Conservation (phyloP, 768 basidiomycete genomes). For the Paxillus rubicundulus region DNA sequence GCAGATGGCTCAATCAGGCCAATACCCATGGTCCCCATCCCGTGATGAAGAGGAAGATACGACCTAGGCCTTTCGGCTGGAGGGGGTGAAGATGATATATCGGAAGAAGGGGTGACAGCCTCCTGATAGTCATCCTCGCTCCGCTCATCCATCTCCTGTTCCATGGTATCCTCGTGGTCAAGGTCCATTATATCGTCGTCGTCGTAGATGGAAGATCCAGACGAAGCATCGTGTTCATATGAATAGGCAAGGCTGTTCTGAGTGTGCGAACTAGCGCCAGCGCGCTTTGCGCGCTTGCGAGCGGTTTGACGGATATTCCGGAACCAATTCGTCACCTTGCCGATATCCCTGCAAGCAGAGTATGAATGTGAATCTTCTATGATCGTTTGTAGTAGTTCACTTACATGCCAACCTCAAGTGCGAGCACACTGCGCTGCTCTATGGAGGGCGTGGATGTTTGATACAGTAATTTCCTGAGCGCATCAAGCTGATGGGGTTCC, state of each 20-base stretch:
- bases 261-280: conserved; percentile 28
- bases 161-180: conserved; percentile 41
- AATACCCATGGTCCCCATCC: conserved; percentile 31
- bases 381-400: conserved; percentile 19
- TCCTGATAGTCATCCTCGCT: conserved; percentile 76
- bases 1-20: conserved; percentile 39
- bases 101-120: conserved; percentile 70
- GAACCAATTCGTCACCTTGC: conserved; percentile 89
- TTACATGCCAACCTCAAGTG: conserved; percentile 75
- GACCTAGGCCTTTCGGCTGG: conserved; percentile 31
- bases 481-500: conserved; percentile 74
- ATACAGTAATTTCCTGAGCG: conserved; percentile 64
- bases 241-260: conserved; percentile 33
- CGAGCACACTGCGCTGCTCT: conserved; percentile 73
- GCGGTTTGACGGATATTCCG: conserved; percentile 79
- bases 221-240: conserved; percentile 50
- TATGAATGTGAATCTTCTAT: conserved; percentile 5
- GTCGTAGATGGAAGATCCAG: conserved; percentile 49
- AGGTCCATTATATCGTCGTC: conserved; percentile 51
- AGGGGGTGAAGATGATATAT: conserved; percentile 41
- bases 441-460: conserved; percentile 74
- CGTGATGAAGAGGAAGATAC: conserved; percentile 30
- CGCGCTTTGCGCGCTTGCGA: conserved; percentile 63
- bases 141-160: conserved; percentile 47
- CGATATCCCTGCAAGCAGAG: conserved; percentile 57